Conservation (phyloP, 1,139 yeast genomes). For the Nakaseomyces bracarensis region DNA sequence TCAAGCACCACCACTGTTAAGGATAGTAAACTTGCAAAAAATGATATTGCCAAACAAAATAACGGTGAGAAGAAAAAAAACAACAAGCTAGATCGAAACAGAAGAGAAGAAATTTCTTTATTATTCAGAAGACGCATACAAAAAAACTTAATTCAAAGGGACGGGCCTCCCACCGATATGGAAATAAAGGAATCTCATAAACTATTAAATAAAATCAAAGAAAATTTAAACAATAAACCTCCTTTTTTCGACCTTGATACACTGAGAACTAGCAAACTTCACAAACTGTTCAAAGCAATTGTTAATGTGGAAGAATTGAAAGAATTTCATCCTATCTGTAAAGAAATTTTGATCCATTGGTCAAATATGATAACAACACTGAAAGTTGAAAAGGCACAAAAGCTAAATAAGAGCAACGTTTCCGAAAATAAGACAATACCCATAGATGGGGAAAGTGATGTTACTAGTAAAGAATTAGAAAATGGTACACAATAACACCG, state of each 20-base stretch:
- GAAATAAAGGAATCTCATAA: constrained; percentile 26
- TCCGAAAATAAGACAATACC: background rate
- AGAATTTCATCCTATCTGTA: constrained; percentile 28
- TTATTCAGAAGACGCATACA: constrained; percentile 30
- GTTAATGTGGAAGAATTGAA: constrained; percentile 21
- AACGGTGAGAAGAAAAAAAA: constrained; percentile 11
- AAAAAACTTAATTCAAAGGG: constrained; percentile 28
- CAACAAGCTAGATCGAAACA: constrained; percentile 22
- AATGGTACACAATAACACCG: too few relatives aligned
- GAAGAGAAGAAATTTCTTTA: constrained; percentile 25
- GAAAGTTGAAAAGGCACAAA: constrained; percentile 20
- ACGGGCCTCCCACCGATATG: constrained; percentile 21
- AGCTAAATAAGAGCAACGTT: background rate
- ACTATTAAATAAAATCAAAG: constrained; percentile 23
- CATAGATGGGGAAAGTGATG: background rate
- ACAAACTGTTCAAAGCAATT: constrained; percentile 28
- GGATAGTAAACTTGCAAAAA: background rate
- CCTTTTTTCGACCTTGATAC: constrained; percentile 29
- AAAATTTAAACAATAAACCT: constrained; percentile 22
- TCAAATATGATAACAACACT: constrained; percentile 18
- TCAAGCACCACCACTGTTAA: background rate
- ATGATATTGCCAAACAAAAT: background rate
- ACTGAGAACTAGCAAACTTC: constrained; percentile 25
- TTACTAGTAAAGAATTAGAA: background rate
- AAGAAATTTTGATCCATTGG: constrained; percentile 24